These are phyloP conservation scores for Sisymbrium altissimum DNA, from an alignment of 345 rosid genomes.

Conservation along the genomic window DNA sequence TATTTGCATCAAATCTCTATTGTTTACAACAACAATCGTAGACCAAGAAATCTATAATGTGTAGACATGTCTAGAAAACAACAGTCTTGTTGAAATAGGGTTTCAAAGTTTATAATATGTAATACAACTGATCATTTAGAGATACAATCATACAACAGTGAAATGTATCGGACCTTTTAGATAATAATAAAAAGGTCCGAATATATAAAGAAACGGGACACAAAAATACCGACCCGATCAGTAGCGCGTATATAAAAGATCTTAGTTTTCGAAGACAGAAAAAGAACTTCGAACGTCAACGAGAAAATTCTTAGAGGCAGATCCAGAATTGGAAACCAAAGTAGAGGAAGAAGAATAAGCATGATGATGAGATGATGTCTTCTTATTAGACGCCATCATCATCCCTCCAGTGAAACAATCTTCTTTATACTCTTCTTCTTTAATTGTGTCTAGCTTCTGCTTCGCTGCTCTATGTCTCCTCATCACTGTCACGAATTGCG, in stretches of 20 bases:
- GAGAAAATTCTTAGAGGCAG: conserved; percentile 35
- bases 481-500: conserved; percentile 63
- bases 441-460: conserved; percentile 71
- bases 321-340: conserved; percentile 16
- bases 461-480: conserved; percentile 50
- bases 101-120: neutral
- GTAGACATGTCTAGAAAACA: neutral
- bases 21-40: neutral
- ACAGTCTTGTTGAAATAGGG: neutral
- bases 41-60: neutral
- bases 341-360: conserved; percentile 13
- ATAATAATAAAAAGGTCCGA: conserved; percentile 20
- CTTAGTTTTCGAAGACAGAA: conserved; percentile 19
- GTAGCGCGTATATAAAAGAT: neutral
- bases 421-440: conserved; percentile 69
- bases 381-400: conserved; percentile 23
- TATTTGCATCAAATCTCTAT: neutral
- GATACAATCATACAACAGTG: neutral
- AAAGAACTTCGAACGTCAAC: conserved; percentile 32
- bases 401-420: conserved; percentile 36
- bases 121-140: neutral
- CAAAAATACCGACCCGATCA: conserved; percentile 8
- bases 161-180: conserved; percentile 10
- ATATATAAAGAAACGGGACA: conserved; percentile 9
- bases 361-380: conserved; percentile 15